A percentile compares a stretch with the other conserved stretches of the same genome.
These are phyloP conservation scores for Mortierella sp. DNA, from an alignment of 371 early-diverging fungal species.

Conservation along the genomic window DNA sequence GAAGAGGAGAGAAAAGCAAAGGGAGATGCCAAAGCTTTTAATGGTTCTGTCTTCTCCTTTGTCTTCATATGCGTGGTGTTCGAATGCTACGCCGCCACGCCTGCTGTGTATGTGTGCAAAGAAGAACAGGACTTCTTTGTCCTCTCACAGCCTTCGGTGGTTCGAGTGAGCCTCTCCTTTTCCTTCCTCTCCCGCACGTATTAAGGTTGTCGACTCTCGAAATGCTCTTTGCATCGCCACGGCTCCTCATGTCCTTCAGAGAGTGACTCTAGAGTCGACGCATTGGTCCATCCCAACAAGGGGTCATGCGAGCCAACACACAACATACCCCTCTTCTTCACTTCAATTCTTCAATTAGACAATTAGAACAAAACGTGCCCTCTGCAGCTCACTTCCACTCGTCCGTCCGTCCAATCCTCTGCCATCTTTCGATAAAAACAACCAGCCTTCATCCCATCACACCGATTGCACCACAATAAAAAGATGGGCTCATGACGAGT, in stretches of 20 bases:
- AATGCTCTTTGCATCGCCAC: background rate
- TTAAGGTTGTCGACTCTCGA: slow-evolving; percentile 8
- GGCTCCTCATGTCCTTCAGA: background rate
- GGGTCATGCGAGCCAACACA: background rate
- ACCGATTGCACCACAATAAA: background rate
- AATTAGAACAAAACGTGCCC: background rate
- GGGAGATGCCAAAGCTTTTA: background rate
- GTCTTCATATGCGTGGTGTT: background rate
- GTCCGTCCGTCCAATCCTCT: no score
- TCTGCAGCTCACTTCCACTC: background rate
- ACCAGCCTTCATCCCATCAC: background rate
- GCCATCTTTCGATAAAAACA: background rate
- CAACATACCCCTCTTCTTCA: background rate
- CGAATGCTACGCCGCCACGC: background rate
- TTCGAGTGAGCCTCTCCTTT: background rate
- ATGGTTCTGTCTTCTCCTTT: background rate
- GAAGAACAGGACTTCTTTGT: background rate
- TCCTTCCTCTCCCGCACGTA: background rate
- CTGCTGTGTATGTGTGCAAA: no score
- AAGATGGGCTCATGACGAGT: background rate
- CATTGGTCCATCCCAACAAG: background rate
- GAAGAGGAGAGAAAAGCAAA: background rate
- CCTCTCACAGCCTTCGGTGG: background rate
- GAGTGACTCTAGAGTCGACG: background rate
- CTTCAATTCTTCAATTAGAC: background rate